Conservation (phyloP, 495 filamentous ascomycete genomes). For the Podospora pseudopauciseta region DNA sequence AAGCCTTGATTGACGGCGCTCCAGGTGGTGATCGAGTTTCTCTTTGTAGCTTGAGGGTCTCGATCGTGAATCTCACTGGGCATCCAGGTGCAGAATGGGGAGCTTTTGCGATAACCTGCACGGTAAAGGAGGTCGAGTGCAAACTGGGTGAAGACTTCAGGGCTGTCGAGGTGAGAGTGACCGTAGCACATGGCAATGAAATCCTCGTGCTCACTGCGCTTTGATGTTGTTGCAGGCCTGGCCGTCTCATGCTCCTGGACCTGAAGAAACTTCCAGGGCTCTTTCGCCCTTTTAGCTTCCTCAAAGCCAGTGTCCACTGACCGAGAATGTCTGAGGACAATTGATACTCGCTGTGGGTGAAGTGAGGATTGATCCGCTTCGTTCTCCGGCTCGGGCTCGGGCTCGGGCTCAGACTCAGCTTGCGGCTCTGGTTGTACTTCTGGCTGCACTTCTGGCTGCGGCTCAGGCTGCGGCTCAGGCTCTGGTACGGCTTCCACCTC, state of each 20-base stretch:
- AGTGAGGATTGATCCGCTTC: not conserved
- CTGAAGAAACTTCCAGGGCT: not conserved
- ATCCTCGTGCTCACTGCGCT: not conserved
- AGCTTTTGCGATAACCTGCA: not conserved
- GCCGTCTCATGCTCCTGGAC: not conserved
- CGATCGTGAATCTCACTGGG: not conserved
- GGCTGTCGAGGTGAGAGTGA: not conserved
- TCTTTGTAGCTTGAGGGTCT: not conserved
- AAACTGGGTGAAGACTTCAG: not conserved
- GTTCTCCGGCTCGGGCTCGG: not conserved
- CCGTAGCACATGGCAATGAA: not conserved
- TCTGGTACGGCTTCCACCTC: too few relatives aligned
- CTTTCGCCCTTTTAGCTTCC: not conserved
- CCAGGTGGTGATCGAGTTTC: not conserved
- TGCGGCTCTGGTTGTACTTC: not conserved
- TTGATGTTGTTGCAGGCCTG: not conserved
- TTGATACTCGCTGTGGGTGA: not conserved
- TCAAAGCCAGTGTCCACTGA: not conserved
- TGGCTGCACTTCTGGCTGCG: not conserved
- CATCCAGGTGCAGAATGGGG: not conserved
- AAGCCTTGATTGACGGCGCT: not conserved
- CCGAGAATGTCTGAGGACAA: not conserved
- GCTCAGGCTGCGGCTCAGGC: not conserved
- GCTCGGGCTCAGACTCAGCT: not conserved
- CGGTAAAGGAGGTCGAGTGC: not conserved